Evolutionary conservation across 164 flowering plant genomes (phyloP).

Genomic region (Vitis rotundifolia): DNA sequence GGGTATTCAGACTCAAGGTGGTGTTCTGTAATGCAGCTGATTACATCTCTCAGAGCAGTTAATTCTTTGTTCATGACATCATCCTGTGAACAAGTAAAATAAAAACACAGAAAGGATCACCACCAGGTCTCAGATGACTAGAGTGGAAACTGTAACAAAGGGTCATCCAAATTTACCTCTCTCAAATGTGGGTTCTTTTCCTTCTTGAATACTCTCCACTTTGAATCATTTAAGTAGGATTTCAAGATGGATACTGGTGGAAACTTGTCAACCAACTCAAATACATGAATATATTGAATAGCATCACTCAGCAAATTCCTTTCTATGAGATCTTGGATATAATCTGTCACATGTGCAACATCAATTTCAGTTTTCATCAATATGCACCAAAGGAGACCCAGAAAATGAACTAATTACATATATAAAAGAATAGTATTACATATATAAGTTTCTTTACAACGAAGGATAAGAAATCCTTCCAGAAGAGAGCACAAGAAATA

Average conservation of each 20-base stretch:
- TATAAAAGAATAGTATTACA: too few relatives aligned
- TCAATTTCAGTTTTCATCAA: neutral
- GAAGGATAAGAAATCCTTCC: too few relatives aligned
- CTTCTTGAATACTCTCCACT: neutral
- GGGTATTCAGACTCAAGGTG: slow-evolving; percentile 6
- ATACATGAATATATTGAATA: slow-evolving; percentile 8
- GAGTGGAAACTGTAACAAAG: neutral
- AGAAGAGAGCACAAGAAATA: too few relatives aligned
- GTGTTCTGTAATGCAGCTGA: slow-evolving; percentile 15
- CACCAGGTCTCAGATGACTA: too few relatives aligned
- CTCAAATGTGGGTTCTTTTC: neutral
- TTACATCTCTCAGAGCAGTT: slow-evolving; percentile 10
- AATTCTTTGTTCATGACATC: slow-evolving; percentile 1
- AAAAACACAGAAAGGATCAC: neutral
- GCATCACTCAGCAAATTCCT: slow-evolving; percentile 9
- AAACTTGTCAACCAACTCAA: slow-evolving; percentile 10
- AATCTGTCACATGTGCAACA: slow-evolving; percentile 10
- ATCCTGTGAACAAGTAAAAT: neutral
- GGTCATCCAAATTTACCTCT: neutral
- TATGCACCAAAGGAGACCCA: neutral
- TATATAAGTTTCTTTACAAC: too few relatives aligned
- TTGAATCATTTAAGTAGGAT: neutral
- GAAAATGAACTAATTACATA: neutral
- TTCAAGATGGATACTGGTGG: slow-evolving; percentile 9
- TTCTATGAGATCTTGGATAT: slow-evolving; percentile 11